Conservation (phyloP, 306 rosid species). For the Citrullus colocynthis region DNA sequence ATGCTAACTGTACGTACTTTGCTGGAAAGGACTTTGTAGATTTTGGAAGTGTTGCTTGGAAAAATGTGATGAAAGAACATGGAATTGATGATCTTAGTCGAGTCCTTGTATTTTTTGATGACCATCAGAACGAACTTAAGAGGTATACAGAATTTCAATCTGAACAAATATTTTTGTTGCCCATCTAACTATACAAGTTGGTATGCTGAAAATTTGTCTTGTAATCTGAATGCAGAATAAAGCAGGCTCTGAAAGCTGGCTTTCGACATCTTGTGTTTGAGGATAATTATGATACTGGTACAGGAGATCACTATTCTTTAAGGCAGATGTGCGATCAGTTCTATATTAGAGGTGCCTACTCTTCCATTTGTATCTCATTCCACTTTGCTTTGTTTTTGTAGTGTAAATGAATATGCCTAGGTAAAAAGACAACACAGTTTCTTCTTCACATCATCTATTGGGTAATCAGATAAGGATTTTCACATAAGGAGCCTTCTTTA, state of each 20-base stretch:
- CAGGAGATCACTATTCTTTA: conserved; percentile 94
- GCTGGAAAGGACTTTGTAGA: conserved; percentile 92
- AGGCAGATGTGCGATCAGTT: conserved; percentile 94
- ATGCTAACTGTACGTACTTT: conserved; percentile 81
- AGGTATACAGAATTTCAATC: conserved; percentile 35
- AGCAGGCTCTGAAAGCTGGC: conserved; percentile 80
- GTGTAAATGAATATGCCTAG: neutral
- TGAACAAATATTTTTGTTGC: conserved; percentile 4
- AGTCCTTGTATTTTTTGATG: conserved; percentile 84
- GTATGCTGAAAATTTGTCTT: conserved; percentile 13
- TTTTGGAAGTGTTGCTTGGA: conserved; percentile 87
- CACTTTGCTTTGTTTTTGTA: neutral
- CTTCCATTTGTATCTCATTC: conserved; percentile 6
- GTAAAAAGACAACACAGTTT: neutral
- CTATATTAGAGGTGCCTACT: conserved; percentile 68
- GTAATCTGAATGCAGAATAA: conserved; percentile 43
- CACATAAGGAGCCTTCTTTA: neutral
- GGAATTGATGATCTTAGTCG: conserved; percentile 53
- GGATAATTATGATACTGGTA: conserved; percentile 98
- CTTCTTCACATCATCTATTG: neutral
- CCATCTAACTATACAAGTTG: neutral
- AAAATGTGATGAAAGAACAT: conserved; percentile 44
- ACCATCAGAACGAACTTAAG: conserved; percentile 92
- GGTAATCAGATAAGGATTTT: neutral
- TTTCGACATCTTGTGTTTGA: conserved; percentile 89